These are phyloP conservation scores for Phytophthora cactorum DNA, from an alignment of 352 stramenopile species.

Conservation along the genomic window DNA sequence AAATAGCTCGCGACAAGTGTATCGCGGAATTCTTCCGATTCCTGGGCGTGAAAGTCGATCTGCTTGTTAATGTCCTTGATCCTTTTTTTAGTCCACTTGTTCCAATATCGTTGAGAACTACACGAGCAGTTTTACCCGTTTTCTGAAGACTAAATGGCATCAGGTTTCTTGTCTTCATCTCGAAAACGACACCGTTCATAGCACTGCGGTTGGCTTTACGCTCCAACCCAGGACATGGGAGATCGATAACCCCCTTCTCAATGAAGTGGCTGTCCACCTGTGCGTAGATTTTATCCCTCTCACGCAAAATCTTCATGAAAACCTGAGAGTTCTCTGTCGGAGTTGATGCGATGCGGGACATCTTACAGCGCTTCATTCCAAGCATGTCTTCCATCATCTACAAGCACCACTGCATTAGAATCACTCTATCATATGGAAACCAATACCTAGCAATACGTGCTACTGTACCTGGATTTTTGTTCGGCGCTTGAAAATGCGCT, in stretches of 20 bases:
- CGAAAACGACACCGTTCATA: conserved; percentile 24
- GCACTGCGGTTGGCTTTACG: conserved; percentile 12
- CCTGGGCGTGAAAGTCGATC: conserved; percentile 18
- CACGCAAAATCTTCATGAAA: conserved; percentile 25
- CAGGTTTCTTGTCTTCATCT: conserved; percentile 20
- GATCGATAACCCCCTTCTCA: conserved; percentile 1
- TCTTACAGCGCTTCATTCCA: conserved; percentile 13
- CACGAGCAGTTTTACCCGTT: conserved; percentile 4
- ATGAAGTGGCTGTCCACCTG: conserved; percentile 18
- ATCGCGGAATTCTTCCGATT: conserved; percentile 6
- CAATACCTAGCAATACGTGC: neutral
- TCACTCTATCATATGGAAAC: neutral
- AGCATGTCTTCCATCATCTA: conserved; percentile 25
- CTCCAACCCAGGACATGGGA: conserved; percentile 28
- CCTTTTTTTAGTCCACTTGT: neutral
- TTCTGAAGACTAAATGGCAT: conserved; percentile 26
- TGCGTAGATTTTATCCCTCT: conserved; percentile 20
- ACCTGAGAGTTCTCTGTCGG: conserved; percentile 3
- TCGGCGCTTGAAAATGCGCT: conserved; percentile 36
- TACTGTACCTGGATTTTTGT: conserved; percentile 30
- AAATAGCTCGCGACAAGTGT: conserved; percentile 15
- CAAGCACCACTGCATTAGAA: neutral
- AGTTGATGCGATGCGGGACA: neutral
- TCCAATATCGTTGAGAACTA: conserved; percentile 9
- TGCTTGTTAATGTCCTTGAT: conserved; percentile 7